Conservation (phyloP, 352 stramenopile species). For the Phytopythium aichiense region DNA sequence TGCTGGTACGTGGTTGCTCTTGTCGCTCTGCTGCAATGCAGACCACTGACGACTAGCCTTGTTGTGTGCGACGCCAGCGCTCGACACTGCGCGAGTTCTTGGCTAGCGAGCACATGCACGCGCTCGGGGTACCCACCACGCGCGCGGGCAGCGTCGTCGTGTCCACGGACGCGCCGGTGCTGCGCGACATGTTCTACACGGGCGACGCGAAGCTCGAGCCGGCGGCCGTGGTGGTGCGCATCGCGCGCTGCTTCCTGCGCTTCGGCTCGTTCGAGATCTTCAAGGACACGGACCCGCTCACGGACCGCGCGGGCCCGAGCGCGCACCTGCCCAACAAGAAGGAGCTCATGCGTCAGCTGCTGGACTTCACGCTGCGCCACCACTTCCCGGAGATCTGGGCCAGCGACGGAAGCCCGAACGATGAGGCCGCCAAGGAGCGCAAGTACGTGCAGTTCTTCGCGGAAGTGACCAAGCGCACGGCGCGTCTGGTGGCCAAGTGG, state of each 20-base stretch:
- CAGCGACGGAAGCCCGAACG: slow-evolving; percentile 5
- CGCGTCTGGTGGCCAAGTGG: slow-evolving; percentile 79
- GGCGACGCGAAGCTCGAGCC: slow-evolving; percentile 80
- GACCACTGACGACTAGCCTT: too few species aligned
- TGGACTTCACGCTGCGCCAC: slow-evolving; percentile 74
- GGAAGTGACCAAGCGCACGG: slow-evolving; percentile 70
- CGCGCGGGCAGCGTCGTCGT: slow-evolving; percentile 80
- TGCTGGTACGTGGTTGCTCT: slow-evolving; percentile 28
- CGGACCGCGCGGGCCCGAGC: slow-evolving; percentile 64
- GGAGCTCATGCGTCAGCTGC: slow-evolving; percentile 66
- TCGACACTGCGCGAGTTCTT: slow-evolving; percentile 97
- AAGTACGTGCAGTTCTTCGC: slow-evolving; percentile 53
- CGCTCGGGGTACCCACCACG: slow-evolving; percentile 92
- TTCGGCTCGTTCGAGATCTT: slow-evolving; percentile 97
- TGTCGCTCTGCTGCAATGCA: not conserved
- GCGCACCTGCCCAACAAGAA: slow-evolving; percentile 57
- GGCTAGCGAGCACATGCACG: slow-evolving; percentile 95
- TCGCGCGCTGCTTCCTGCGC: slow-evolving; percentile 92
- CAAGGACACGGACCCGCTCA: slow-evolving; percentile 65
- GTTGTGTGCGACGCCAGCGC: slow-evolving; percentile 33
- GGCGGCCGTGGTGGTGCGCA: slow-evolving; percentile 80
- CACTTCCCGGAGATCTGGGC: slow-evolving; percentile 54
- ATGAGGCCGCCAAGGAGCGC: slow-evolving; percentile 5
- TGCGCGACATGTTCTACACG: slow-evolving; percentile 89
- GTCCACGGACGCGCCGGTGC: slow-evolving; percentile 61